These are phyloP conservation scores for Tinospora cordifolia DNA, from an alignment of 164 flowering plant genomes.

Conservation along the genomic window DNA sequence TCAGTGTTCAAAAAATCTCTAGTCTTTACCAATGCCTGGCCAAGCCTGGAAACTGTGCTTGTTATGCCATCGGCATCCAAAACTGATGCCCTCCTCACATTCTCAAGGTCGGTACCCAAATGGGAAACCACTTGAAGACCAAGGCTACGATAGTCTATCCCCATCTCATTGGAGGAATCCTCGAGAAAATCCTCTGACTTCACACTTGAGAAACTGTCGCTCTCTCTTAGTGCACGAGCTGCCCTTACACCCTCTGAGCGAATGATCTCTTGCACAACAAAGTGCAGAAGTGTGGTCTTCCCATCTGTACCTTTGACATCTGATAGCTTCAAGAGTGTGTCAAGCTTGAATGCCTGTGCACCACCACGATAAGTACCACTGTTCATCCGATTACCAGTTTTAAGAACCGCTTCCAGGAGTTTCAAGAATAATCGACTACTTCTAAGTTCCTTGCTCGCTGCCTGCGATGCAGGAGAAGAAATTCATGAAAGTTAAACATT, in stretches of 20 bases:
- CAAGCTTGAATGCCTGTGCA: slow-evolving; percentile 94
- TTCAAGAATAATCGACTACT: slow-evolving; percentile 76
- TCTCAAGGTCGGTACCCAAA: slow-evolving; percentile 54
- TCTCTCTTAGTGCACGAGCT: slow-evolving; percentile 46
- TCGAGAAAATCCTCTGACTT: slow-evolving; percentile 46
- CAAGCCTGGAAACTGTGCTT: slow-evolving; percentile 47
- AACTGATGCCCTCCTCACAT: slow-evolving; percentile 70
- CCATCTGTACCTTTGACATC: slow-evolving; percentile 90
- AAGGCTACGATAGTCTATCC: slow-evolving; percentile 48
- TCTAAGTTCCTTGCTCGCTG: slow-evolving; percentile 77
- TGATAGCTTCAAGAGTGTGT: slow-evolving; percentile 78
- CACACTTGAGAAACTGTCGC: slow-evolving; percentile 42
- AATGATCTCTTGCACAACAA: slow-evolving; percentile 86
- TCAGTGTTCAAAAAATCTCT: slow-evolving; percentile 49
- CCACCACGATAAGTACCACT: slow-evolving; percentile 89
- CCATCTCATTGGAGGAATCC: slow-evolving; percentile 33
- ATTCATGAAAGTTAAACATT: not conserved
- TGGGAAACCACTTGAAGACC: slow-evolving; percentile 78
- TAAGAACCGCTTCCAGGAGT: slow-evolving; percentile 90
- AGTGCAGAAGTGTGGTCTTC: slow-evolving; percentile 84
- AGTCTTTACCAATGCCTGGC: slow-evolving; percentile 36
- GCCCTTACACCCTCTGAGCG: slow-evolving; percentile 87
- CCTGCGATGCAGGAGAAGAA: slow-evolving; percentile 28
- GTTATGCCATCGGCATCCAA: slow-evolving; percentile 64
- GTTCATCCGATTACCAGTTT: slow-evolving; percentile 97